Evolutionary conservation across 371 early-diverging fungal species (phyloP), one percentile per base, ranked within the genome.

Genomic region (Haplosporangium sp.): DNA sequence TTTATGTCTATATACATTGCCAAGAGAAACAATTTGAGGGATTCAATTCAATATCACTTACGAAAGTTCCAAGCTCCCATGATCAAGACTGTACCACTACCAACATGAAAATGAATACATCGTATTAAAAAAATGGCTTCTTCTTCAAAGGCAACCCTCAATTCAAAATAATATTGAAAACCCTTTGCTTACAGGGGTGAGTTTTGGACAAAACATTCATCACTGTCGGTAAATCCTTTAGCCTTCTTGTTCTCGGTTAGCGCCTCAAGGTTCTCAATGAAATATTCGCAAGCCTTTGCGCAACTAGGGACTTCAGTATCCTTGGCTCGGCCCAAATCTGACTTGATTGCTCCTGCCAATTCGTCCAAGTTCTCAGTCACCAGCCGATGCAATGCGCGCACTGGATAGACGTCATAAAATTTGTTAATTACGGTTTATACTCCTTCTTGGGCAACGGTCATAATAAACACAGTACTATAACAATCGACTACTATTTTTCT

Each of bases 31-130:
- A 27, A 27, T 27, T 27, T 27, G 27, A 27, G 47, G 5, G 9
- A 11, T n/a, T 17, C 61, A 48, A 5, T 53, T 37, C 35, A 48
- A 45, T 19, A 35, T 19, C 48, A 61, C 82, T 62, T 81, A 81
- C 82, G 96, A 76, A 93, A 98, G 83, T 98, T 98, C 98, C 98
- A 97, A 13, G 97, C 84, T 4, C 92, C 90, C 45, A 94, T 86
- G 58, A 94, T 83, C 37, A 93, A 72, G 39, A 92, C 94, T 0
- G 91, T 87, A 42, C 98, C 98, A 57, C 84, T 63, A 75, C 37
- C 27, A 20, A 75, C 7, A 45, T 6, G 42, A n/a, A 66, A 6
- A 55, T 37, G 63, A 20, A 82, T 76, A 13, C 38, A 6, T n/a
- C 35, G 1, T 3, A 58, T 47, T 15, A 38, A 37, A 48, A 38